These are phyloP conservation scores for Microbotryum intermedium DNA, from an alignment of 1,284 basidiomycete species.

Conservation along the genomic window DNA sequence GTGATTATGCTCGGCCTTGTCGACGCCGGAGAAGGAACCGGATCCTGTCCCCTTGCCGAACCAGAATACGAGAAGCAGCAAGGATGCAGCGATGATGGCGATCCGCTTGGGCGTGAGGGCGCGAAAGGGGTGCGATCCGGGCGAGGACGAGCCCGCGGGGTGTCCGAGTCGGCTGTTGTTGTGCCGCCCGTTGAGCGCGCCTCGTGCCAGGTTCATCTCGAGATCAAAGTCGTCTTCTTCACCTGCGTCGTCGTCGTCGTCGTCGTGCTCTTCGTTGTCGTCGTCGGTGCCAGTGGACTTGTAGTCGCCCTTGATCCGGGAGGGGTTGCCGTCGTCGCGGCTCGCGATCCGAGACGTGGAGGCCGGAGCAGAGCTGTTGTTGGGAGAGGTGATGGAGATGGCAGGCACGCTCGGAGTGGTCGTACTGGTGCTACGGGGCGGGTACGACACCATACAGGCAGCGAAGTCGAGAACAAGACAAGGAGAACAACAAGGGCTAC, in stretches of 20 bases:
- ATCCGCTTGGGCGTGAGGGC: conserved; percentile 27
- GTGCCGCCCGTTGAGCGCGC: neutral
- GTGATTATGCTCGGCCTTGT: neutral
- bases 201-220: conserved; percentile 13
- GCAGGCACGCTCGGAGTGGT: too few species aligned
- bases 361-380: too few species aligned
- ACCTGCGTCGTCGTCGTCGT: conserved; percentile 55
- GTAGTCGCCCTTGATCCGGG: too few species aligned
- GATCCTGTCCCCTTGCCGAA: conserved; percentile 12
- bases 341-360: too few species aligned
- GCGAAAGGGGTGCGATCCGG: conserved; percentile 11
- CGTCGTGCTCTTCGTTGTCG: too few species aligned
- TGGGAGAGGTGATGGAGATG: conserved; percentile 22
- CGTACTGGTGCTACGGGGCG: too few species aligned
- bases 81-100: conserved; percentile 18
- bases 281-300: too few species aligned
- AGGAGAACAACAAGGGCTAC: too few species aligned
- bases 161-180: neutral
- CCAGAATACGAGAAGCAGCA: conserved; percentile 24
- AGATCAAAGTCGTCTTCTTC: conserved; percentile 43
- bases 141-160: neutral
- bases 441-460: too few species aligned
- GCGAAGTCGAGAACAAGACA: too few species aligned
- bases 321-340: too few species aligned
- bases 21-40: conserved; percentile 3